phyloP scores from a whole-genome alignment of 441 rosid species.

The Sinapis alba region DNA sequence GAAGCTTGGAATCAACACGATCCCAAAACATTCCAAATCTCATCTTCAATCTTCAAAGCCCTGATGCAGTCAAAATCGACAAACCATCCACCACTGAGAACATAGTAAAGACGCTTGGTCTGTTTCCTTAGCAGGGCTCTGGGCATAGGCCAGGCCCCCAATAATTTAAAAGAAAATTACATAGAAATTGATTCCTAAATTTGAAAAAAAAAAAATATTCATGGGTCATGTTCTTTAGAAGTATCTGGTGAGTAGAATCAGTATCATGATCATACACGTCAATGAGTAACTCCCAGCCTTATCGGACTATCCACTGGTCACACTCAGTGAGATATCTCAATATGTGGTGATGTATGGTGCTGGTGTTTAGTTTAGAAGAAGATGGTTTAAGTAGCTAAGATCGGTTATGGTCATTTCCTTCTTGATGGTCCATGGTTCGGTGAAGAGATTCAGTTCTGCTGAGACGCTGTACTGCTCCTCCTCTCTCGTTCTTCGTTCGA shows the following conservation, averaged over 20 bases:
- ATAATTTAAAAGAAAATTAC: no score
- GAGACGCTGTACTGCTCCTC: constrained; percentile 10
- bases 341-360: not conserved
- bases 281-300: not conserved
- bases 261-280: constrained; percentile 31
- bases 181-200: no score
- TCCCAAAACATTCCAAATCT: constrained; percentile 32
- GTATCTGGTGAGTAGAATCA: not conserved
- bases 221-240: no score
- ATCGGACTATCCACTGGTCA: not conserved
- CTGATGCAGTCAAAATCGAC: constrained; percentile 9
- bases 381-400: constrained; percentile 6
- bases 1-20: not conserved
- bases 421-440: constrained; percentile 29
- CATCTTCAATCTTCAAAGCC: constrained; percentile 10
- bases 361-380: constrained; percentile 3
- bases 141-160: no score
- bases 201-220: no score
- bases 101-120: not conserved
- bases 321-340: not conserved
- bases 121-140: constrained; percentile 19
- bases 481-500: constrained; percentile 8
- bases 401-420: constrained; percentile 16
- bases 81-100: constrained; percentile 21
- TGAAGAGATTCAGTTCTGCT: constrained; percentile 11